A percentile compares a stretch with the other conserved stretches of the same genome.
Conservation (phyloP, 2,329 filamentous ascomycete species). For the Stagonosporopsis cucurbitacearum region DNA sequence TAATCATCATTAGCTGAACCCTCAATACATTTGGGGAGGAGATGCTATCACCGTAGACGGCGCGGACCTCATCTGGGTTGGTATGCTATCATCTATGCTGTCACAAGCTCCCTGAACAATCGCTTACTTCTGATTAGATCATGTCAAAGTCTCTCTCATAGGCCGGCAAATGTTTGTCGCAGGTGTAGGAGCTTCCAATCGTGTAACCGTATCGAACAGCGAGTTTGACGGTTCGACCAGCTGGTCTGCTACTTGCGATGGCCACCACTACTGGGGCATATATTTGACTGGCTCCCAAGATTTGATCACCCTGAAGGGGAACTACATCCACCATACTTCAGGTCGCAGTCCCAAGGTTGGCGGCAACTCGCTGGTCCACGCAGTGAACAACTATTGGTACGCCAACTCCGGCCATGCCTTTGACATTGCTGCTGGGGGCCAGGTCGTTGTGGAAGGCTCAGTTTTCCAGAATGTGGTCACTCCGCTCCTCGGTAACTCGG, state of each 20-base stretch:
- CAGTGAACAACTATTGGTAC: conserved; percentile 67
- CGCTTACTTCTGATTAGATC: conserved; percentile 6
- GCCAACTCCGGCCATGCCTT: conserved; percentile 63
- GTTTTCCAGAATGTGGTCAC: conserved; percentile 61
- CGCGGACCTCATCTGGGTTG: conserved; percentile 32
- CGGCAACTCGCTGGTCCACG: conserved; percentile 62
- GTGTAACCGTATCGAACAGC: conserved; percentile 65
- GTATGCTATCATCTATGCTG: conserved; percentile 15
- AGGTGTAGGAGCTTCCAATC: conserved; percentile 58
- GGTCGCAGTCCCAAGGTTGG: conserved; percentile 63
- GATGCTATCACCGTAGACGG: conserved; percentile 34
- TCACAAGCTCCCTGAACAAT: background rate
- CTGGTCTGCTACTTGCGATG: conserved; percentile 63
- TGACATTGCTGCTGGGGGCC: conserved; percentile 49
- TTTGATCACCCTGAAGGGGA: conserved; percentile 62
- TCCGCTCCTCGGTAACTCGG: conserved; percentile 49
- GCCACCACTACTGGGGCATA: conserved; percentile 65
- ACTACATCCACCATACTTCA: conserved; percentile 64
- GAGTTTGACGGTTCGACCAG: conserved; percentile 61
- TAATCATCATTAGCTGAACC: conserved; percentile 23
- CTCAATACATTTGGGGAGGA: conserved; percentile 39
- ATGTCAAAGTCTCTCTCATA: conserved; percentile 58
- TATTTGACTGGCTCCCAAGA: conserved; percentile 62
- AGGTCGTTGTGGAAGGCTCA: conserved; percentile 62
- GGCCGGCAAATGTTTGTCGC: conserved; percentile 66